Evolutionary conservation across 2,329 filamentous ascomycete genomes (phyloP), one percentile per base, ranked within the genome.

Genomic region (Rutstroemia sp.): DNA sequence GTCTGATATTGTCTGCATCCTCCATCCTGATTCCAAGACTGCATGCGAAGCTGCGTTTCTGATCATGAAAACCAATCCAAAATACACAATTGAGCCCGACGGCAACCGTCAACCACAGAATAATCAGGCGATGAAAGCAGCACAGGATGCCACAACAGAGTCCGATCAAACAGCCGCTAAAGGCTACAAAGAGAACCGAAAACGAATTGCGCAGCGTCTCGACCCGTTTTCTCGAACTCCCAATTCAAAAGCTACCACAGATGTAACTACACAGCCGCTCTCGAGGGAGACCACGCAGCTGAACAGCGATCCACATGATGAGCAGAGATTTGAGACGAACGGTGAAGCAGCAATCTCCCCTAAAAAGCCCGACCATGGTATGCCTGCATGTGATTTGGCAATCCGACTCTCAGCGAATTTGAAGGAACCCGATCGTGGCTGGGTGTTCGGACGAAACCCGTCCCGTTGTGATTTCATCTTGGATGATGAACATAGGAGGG

Each of bases 1-100:
- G 50, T 82, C 89, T 60, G 92, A 96, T 72, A 90, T 96, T 64
- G 82, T 96, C 62, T 95, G 91, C 73, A 84, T 96, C 57, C 79
- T 97, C 27, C 85, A 95, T 64, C 92, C 92, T 10, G 83, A 82
- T 62, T 89, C 90, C 2, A 77, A 82, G 41, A 80, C 81, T 21
- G 90, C 92, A 19, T 85, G 86, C 61, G 76, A 77, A 61, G 88
- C 92, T 64, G 83, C 63, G 10, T 72, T 76, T 44, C 72, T 76
- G 2, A 82, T 82, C 19, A 77, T 80, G 10, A 62, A 72, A 9
- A 61, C 66, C 7, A 71, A 73, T n/a, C 80, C 79, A 4, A 77
- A 85, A 56, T 80, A 86, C 69, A 83, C 87, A 19, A 74, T 88
- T 59, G 75, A 77, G 52, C 71, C 79, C 39, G 77, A 79, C 77